Evolutionary conservation across 1,284 basidiomycete species (phyloP), one percentile per base, ranked within the genome.

Genomic region (Ustilago nuda): DNA sequence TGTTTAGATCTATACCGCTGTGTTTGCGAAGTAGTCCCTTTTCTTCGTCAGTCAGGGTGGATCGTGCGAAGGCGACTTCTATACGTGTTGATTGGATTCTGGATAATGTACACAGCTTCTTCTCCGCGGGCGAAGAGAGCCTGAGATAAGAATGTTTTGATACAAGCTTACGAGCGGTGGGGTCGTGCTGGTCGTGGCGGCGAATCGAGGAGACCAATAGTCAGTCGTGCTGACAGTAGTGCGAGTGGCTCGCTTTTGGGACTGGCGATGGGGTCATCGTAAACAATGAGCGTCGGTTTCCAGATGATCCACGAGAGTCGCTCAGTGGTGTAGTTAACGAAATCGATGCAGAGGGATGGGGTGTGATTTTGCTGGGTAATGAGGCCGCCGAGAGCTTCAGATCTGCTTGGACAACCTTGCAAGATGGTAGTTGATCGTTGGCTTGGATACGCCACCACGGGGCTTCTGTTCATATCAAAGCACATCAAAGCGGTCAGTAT

Each of bases 361-460:
- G 37, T 45, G 39, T 17, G 4, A 9, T 3, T 50, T 17, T 36
- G 30, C 17, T 56, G 54, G 17, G 15, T 41, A 13, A 32, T 9
- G 19, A 15, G n/a, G 23, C 23, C 27, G 23, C 19, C 9, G n/a
- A 17, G 36, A 32, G 1, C 27, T 15, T 64, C 64, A 83, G 39
- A 82, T 66, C 56, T 81, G 80, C 58, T 83, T 83, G 8, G 78
- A 81, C 41, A 82, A 68, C n/a, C 82, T 75, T 30, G 82, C 83
- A 3, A 84, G 76, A 60, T 84, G 83, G 66, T 84, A 84, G 72
- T 84, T 84, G 77, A 84, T 82, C n/a, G 82, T 82, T 19, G 82
- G 80, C 69, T 81, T 83, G 30, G 72, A 68, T 0, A 67, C 60
- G n/a, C 64, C 72, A 7, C 73, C 67, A 2, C 75, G 55, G 12